Evolutionary conservation across 129 eudicot genomes (phyloP).

Genomic region (Mikania micrantha): DNA sequence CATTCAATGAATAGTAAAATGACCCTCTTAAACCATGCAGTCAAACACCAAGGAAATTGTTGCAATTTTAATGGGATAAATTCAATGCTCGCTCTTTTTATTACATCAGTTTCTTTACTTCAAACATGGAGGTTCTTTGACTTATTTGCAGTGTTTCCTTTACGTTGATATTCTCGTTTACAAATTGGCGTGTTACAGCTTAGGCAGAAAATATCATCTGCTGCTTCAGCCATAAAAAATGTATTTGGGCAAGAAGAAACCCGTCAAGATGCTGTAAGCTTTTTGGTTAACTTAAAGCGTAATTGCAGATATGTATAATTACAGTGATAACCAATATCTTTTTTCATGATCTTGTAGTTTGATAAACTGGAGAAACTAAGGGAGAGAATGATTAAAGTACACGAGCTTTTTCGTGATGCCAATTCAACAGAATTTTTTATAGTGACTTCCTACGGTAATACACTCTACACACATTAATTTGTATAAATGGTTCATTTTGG

Average conservation of each 20-base stretch:
- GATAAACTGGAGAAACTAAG: constrained; percentile 69
- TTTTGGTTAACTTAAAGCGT: not conserved
- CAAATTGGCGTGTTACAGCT: constrained; percentile 47
- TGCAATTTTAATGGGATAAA: not conserved
- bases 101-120: not conserved
- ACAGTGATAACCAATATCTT: not conserved
- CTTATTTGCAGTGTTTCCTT: too few species aligned
- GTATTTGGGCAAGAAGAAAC: constrained; percentile 78
- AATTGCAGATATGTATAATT: not conserved
- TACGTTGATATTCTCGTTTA: not conserved
- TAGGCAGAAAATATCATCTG: constrained; percentile 73
- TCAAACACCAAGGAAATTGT: not conserved
- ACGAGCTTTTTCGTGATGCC: constrained; percentile 90
- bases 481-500: not conserved
- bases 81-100: not conserved
- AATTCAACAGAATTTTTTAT: constrained; percentile 86
- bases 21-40: too few species aligned
- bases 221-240: constrained; percentile 90
- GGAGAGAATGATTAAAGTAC: constrained; percentile 89
- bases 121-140: too few species aligned
- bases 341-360: constrained; percentile 35
- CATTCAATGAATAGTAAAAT: too few species aligned
- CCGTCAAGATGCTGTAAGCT: constrained; percentile 61
- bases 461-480: not conserved
- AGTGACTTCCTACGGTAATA: constrained; percentile 96